phyloP scores from a whole-genome alignment of 1,139 yeast genomes.

The Sugiyamaella japonica region DNA sequence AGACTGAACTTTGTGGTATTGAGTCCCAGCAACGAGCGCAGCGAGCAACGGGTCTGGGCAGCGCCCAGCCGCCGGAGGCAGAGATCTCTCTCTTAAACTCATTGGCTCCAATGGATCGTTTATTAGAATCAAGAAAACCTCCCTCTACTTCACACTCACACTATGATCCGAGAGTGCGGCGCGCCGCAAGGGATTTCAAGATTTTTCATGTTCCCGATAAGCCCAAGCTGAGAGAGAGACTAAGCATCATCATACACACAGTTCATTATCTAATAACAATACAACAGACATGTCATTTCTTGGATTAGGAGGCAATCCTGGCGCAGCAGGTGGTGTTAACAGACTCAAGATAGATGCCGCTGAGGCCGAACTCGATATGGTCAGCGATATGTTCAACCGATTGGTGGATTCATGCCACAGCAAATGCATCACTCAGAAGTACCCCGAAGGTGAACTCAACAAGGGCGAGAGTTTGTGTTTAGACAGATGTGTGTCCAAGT shows the following conservation, averaged over 20 bases:
- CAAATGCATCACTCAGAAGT: constrained; percentile 73
- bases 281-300: constrained; percentile 57
- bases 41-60: constrained; percentile 1
- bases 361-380: constrained; percentile 88
- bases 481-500: constrained; percentile 96
- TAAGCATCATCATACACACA: too few relatives aligned
- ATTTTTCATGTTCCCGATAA: constrained; percentile 7
- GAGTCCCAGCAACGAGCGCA: too few relatives aligned
- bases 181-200: constrained; percentile 4
- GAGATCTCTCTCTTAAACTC: too few relatives aligned
- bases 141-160: too few relatives aligned
- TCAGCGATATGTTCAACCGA: constrained; percentile 95
- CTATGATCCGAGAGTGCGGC: constrained; percentile 1
- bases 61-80: not conserved
- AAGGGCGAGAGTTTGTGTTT: constrained; percentile 88
- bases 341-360: constrained; percentile 62
- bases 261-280: not conserved
- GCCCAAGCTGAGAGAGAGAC: too few relatives aligned
- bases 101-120: too few relatives aligned
- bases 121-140: too few relatives aligned
- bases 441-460: constrained; percentile 74
- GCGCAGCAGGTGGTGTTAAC: constrained; percentile 41
- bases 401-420: constrained; percentile 79
- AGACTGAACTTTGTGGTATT: too few relatives aligned
- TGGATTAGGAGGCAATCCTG: constrained; percentile 71